Evolutionary conservation across 257 asterid genomes (phyloP).

Genomic region (Cruciata laevipes): DNA sequence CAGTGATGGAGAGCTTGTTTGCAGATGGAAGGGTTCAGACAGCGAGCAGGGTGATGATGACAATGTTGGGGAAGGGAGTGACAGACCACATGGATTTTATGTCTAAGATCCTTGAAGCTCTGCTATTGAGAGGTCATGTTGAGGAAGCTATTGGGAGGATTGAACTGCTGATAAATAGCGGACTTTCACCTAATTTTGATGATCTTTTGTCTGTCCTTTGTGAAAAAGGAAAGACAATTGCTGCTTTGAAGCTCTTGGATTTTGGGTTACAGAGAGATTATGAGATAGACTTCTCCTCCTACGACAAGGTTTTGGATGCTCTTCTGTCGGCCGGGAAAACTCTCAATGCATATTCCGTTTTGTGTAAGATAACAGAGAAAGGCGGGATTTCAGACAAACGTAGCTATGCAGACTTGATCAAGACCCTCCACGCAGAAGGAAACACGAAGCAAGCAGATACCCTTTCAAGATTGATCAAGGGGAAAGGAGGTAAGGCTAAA

Average conservation of each 20-base stretch:
- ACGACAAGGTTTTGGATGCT: slow-evolving; percentile 84
- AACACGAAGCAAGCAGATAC: slow-evolving; percentile 85
- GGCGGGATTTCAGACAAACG: slow-evolving; percentile 61
- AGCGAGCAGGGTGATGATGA: slow-evolving; percentile 88
- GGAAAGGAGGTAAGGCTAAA: slow-evolving; percentile 42
- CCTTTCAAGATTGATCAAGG: slow-evolving; percentile 57
- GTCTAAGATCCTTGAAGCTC: slow-evolving; percentile 64
- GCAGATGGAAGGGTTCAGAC: slow-evolving; percentile 91
- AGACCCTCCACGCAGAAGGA: slow-evolving; percentile 72
- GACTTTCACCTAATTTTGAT: slow-evolving; percentile 58
- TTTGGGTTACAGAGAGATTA: slow-evolving; percentile 60
- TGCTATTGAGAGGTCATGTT: slow-evolving; percentile 81
- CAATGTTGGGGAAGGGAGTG: slow-evolving; percentile 83
- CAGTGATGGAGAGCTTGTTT: slow-evolving; percentile 80
- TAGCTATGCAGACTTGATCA: slow-evolving; percentile 66
- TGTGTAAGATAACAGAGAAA: slow-evolving; percentile 68
- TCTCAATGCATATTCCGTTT: slow-evolving; percentile 72
- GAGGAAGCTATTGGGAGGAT: slow-evolving; percentile 93
- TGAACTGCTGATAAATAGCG: slow-evolving; percentile 63
- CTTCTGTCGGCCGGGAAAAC: slow-evolving; percentile 74
- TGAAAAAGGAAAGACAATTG: slow-evolving; percentile 65
- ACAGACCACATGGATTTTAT: slow-evolving; percentile 64
- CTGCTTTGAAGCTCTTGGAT: slow-evolving; percentile 76
- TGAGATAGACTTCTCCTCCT: slow-evolving; percentile 40
- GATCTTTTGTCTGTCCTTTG: slow-evolving; percentile 50